phyloP scores from a whole-genome alignment of 257 asterid genomes.

The Scutellaria barbata region DNA sequence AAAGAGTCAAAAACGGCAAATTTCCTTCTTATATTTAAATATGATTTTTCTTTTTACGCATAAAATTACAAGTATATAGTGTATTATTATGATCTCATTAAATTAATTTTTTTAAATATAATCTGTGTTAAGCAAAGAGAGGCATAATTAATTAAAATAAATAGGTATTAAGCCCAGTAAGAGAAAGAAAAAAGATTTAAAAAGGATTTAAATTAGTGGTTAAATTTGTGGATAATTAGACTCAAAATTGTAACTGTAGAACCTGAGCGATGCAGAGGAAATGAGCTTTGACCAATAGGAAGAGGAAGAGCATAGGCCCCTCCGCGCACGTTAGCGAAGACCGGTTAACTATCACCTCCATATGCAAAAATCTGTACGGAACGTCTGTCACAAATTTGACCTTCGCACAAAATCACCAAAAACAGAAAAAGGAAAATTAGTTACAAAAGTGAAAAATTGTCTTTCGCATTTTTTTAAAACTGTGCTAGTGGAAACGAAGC shows the following conservation, averaged over 20 bases:
- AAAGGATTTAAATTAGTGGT: too few species aligned
- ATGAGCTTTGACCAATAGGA: slow-evolving; percentile 44
- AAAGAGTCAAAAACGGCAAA: slow-evolving; percentile 26
- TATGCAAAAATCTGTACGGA: slow-evolving; percentile 38
- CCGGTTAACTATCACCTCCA: slow-evolving; percentile 56
- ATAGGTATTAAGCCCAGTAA: neutral
- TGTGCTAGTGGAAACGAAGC: neutral
- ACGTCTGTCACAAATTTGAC: slow-evolving; percentile 29
- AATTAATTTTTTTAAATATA: neutral
- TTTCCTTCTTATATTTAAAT: neutral
- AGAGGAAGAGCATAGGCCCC: slow-evolving; percentile 38
- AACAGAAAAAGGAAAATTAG: neutral
- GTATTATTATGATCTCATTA: too few species aligned
- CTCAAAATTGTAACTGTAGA: neutral
- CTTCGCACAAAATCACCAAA: slow-evolving; percentile 33
- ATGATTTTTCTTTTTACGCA: too few species aligned
- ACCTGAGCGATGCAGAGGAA: slow-evolving; percentile 44
- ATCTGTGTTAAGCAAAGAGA: neutral
- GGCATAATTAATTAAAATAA: neutral
- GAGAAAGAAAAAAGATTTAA: neutral
- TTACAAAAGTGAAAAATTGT: neutral
- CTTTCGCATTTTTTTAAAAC: neutral
- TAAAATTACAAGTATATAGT: too few species aligned
- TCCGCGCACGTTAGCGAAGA: slow-evolving; percentile 62
- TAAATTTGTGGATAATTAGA: neutral